Conservation (phyloP, 257 asterid species). For the Salvia splendens region DNA sequence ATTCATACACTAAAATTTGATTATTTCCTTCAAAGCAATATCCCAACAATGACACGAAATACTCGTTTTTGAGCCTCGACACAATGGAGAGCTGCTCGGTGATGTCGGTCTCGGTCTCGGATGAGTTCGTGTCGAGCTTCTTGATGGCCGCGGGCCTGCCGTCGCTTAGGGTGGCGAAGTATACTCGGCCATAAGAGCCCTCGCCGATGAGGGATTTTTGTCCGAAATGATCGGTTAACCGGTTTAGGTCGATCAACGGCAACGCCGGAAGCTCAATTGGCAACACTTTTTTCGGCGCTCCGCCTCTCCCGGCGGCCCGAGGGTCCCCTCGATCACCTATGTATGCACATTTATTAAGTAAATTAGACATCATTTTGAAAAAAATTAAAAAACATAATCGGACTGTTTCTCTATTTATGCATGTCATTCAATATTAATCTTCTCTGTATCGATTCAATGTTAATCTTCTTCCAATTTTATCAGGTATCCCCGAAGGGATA, state of each 20-base stretch:
- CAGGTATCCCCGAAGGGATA: too few relatives aligned
- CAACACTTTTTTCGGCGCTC: constrained; percentile 64
- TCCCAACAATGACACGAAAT: constrained; percentile 70
- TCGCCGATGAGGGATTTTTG: constrained; percentile 65
- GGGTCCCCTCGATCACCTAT: constrained; percentile 77
- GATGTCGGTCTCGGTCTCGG: constrained; percentile 63
- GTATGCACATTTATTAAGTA: too few relatives aligned
- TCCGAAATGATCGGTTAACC: constrained; percentile 63
- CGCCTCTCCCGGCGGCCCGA: constrained; percentile 64
- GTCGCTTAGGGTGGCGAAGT: constrained; percentile 50
- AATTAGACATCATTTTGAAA: too few relatives aligned
- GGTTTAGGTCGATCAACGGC: constrained; percentile 55
- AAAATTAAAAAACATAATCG: too few relatives aligned
- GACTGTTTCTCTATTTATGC: too few relatives aligned
- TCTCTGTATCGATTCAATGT: too few relatives aligned
- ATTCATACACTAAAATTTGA: constrained; percentile 67
- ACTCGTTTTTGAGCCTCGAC: constrained; percentile 74
- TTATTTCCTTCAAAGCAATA: constrained; percentile 72
- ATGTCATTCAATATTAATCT: too few relatives aligned
- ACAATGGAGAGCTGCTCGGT: constrained; percentile 67
- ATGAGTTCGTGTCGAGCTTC: constrained; percentile 65
- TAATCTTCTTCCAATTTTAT: too few relatives aligned
- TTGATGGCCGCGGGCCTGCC: constrained; percentile 70
- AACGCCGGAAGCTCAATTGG: constrained; percentile 78
- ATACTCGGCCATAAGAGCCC: constrained; percentile 86